Evolutionary conservation across 345 rosid genomes (phyloP).

Genomic region (Populus davidiana): DNA sequence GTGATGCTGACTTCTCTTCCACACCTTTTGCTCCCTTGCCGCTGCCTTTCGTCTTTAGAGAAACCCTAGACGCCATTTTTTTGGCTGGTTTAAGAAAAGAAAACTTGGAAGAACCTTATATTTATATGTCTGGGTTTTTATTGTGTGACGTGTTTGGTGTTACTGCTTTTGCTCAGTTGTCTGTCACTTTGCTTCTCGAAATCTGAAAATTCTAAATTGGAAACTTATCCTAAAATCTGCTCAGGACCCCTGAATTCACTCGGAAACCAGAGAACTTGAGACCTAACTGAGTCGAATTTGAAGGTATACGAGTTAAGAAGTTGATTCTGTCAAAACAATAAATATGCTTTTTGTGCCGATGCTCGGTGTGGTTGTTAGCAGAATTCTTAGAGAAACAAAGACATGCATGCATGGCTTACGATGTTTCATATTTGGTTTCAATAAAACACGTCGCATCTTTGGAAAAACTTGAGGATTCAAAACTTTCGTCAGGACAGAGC

Average conservation of each 20-base stretch:
- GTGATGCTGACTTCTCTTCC: conserved; percentile 41
- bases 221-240: no score
- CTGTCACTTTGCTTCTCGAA: background rate
- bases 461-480: background rate
- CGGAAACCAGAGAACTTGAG: no score
- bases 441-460: background rate
- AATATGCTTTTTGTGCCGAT: background rate
- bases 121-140: background rate
- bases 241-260: no score
- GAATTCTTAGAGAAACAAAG: background rate
- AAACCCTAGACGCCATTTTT: conserved; percentile 47
- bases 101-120: background rate
- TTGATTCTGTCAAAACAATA: no score
- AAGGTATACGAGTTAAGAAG: no score
- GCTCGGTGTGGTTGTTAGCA: background rate
- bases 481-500: background rate
- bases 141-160: background rate
- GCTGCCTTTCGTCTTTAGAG: conserved; percentile 49
- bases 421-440: background rate
- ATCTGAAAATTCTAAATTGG: no score
- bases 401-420: no score
- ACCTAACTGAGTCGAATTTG: no score
- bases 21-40: conserved; percentile 43
- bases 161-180: background rate
- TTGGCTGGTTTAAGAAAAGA: background rate